Evolutionary conservation across 2,329 filamentous ascomycete species (phyloP), one percentile per base, ranked within the genome.

Genomic region (Claviceps sorghi): DNA sequence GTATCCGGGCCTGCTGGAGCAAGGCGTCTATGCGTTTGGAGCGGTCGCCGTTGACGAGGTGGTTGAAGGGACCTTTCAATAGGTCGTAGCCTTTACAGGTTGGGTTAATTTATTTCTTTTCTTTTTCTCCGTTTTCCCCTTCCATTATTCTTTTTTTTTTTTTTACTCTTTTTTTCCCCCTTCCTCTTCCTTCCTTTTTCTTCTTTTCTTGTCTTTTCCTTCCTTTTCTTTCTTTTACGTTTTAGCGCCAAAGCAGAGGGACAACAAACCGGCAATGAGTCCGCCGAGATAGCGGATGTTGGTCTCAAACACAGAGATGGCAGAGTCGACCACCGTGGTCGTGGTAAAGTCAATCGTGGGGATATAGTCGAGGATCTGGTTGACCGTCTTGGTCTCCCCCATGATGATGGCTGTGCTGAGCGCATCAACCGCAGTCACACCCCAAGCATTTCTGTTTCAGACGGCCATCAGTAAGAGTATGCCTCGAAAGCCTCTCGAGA

Each of bases 221-320:
- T 26, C 26, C 26, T 26, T 26, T 26, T 26, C 5, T 26, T 5
- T 26, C 5, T 26, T 26, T 26, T 26, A 3, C 26, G 26, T 26
- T 5, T 26, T 26, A 26, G 3, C 26, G 5, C 26, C 26, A 26
- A 26, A 26, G 26, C 5, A 26, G 26, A 26, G 26, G 26, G 26
- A 41, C 38, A 43, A 43, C 58, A 8, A 58, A 77, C 83, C 86
- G 2, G 88, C 85, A 7, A 95, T 62, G 59, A 95, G 73, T 19
- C 88, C 89, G 9, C 80, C 89, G 1, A 95, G 70, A 61, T 95
- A 95, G 29, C 89, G 82, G 62, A 95, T 95, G 0, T 88, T 95
- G 0, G 88, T 94, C 67, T 95, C 89, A 61, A 95, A 95, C 9
- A 95, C 67, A 34, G 84, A 90, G 49, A 95, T 80, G 9, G 72